phyloP scores from a whole-genome alignment of 1,284 basidiomycete species.

The Rhodotorula sp. region DNA sequence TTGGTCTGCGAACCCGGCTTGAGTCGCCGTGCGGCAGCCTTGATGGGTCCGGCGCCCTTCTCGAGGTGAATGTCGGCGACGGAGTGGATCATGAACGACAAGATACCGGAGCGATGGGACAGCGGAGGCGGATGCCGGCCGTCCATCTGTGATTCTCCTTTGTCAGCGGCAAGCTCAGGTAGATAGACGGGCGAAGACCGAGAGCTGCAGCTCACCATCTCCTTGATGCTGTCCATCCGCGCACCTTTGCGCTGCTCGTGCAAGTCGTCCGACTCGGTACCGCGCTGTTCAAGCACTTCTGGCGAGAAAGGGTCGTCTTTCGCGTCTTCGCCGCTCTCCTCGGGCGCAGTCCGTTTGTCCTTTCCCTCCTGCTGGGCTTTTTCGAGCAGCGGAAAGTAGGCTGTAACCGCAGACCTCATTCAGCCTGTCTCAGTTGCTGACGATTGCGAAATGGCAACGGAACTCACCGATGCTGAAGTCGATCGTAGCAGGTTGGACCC shows the following conservation, averaged over 20 bases:
- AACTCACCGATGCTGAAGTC: slow-evolving; percentile 14
- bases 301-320: not conserved
- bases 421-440: no score
- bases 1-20: not conserved
- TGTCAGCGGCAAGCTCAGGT: not conserved
- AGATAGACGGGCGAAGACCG: no score
- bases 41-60: slow-evolving; percentile 8
- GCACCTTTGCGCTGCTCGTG: slow-evolving; percentile 14
- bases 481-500: not conserved
- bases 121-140: slow-evolving; percentile 16
- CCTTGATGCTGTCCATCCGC: slow-evolving; percentile 6
- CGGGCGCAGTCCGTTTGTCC: not conserved
- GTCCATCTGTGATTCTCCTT: slow-evolving; percentile 9
- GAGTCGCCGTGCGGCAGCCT: not conserved
- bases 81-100: slow-evolving; percentile 38
- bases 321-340: not conserved
- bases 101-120: slow-evolving; percentile 32
- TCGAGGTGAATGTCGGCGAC: slow-evolving; percentile 27
- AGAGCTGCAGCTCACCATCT: not conserved
- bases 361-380: not conserved
- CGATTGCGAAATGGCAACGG: not conserved
- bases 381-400: slow-evolving; percentile 15
- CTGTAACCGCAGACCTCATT: not conserved
- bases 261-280: not conserved
- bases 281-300: not conserved